phyloP scores from a whole-genome alignment of 805 yeast genomes.

The Schwanniomyces occidentalis region DNA sequence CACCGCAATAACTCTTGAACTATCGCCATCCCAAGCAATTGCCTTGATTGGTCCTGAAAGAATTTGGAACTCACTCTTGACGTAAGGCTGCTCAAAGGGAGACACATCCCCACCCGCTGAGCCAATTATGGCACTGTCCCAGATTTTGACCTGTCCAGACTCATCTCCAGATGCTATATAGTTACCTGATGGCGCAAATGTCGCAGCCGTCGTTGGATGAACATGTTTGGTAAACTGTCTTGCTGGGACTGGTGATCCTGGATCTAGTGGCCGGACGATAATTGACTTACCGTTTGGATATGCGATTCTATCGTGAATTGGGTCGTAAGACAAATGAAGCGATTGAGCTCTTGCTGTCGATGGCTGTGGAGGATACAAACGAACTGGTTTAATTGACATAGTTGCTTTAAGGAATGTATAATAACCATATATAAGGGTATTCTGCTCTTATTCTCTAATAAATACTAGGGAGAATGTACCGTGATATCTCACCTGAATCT shows the following conservation, averaged over 20 bases:
- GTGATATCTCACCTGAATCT: conserved; percentile 2
- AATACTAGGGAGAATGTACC: conserved; percentile 1
- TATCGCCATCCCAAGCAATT: conserved; percentile 90
- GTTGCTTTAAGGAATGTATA: too few relatives aligned
- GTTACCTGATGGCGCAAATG: conserved; percentile 85
- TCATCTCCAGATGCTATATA: conserved; percentile 92
- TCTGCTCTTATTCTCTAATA: too few relatives aligned
- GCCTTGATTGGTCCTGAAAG: conserved; percentile 80
- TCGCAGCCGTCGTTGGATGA: conserved; percentile 74
- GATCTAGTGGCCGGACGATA: conserved; percentile 62
- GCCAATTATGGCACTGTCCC: conserved; percentile 61
- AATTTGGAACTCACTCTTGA: conserved; percentile 80
- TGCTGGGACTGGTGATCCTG: conserved; percentile 46
- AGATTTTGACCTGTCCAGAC: conserved; percentile 83
- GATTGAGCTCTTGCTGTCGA: conserved; percentile 68
- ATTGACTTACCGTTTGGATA: conserved; percentile 84
- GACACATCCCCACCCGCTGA: conserved; percentile 26
- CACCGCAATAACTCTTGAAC: conserved; percentile 83
- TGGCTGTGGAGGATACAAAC: conserved; percentile 74
- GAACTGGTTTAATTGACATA: conserved; percentile 31
- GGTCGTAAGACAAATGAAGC: conserved; percentile 75
- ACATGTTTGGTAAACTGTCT: conserved; percentile 76
- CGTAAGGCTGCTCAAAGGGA: conserved; percentile 43
- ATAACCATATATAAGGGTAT: too few relatives aligned
- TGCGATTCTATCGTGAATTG: conserved; percentile 65